Evolutionary conservation across 2,329 filamentous ascomycete species (phyloP).

Genomic region (Cadophora sp.): DNA sequence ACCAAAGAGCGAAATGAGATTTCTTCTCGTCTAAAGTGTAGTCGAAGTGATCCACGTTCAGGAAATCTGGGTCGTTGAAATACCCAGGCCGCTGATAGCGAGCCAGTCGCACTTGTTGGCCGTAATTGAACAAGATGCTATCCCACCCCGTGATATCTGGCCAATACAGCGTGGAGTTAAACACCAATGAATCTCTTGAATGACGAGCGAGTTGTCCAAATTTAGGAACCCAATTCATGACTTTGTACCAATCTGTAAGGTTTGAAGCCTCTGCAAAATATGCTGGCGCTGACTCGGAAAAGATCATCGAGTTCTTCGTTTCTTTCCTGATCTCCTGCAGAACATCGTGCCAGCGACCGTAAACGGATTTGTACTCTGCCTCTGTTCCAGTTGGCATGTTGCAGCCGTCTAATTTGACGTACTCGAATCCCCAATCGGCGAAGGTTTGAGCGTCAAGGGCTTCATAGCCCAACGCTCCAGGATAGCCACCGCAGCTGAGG

Average conservation of each 20-base stretch:
- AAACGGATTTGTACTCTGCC: slow-evolving; percentile 51
- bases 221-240: slow-evolving; percentile 53
- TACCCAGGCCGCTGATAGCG: slow-evolving; percentile 48
- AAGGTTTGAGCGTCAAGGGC: slow-evolving; percentile 62
- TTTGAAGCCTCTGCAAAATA: slow-evolving; percentile 57
- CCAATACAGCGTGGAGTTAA: slow-evolving; percentile 39
- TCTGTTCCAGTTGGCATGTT: slow-evolving; percentile 47
- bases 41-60: slow-evolving; percentile 42
- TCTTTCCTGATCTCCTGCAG: slow-evolving; percentile 29
- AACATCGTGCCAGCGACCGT: slow-evolving; percentile 52
- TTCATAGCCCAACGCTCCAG: slow-evolving; percentile 64
- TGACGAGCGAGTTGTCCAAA: slow-evolving; percentile 48
- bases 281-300: slow-evolving; percentile 50
- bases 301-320: slow-evolving; percentile 42
- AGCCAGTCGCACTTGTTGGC: slow-evolving; percentile 45
- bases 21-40: slow-evolving; percentile 38
- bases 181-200: slow-evolving; percentile 44
- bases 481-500: slow-evolving; percentile 59
- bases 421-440: slow-evolving; percentile 63
- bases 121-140: slow-evolving; percentile 56
- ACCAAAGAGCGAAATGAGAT: slow-evolving; percentile 43
- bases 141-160: slow-evolving; percentile 49
- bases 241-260: slow-evolving; percentile 51
- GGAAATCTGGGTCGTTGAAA: slow-evolving; percentile 44
- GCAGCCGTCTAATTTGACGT: slow-evolving; percentile 66